Evolutionary conservation across 2,329 filamentous ascomycete species (phyloP).

Genomic region (Aspergillus carbonarius): DNA sequence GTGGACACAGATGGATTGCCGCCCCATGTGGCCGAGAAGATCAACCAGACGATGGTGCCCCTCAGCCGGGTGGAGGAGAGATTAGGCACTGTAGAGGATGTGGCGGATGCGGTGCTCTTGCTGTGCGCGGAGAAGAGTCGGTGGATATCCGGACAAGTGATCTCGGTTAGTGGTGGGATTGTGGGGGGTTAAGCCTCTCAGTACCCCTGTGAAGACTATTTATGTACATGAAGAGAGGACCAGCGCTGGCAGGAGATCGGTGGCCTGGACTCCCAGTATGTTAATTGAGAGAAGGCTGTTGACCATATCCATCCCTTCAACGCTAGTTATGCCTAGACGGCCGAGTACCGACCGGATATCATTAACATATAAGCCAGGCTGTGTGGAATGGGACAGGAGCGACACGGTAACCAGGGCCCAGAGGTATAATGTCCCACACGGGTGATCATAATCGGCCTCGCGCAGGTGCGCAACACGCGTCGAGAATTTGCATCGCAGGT

Average conservation of each 20-base stretch:
- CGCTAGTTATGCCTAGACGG: not conserved
- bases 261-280: not conserved
- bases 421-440: not conserved
- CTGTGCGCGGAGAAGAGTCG: conserved; percentile 6
- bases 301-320: not conserved
- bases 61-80: conserved; percentile 2
- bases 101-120: conserved; percentile 5
- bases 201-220: not conserved
- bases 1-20: conserved; percentile 2
- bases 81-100: conserved; percentile 6
- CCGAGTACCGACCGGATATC: not conserved
- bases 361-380: not conserved
- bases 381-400: not conserved
- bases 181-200: not conserved
- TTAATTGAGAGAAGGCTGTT: not conserved
- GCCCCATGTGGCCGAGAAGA: not conserved
- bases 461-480: not conserved
- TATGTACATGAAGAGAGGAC: not conserved
- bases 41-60: not conserved
- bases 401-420: conserved; percentile 1
- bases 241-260: not conserved
- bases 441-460: not conserved
- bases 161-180: conserved; percentile 12
- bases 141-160: conserved; percentile 11
- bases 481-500: not conserved